Evolutionary conservation across 805 yeast genomes (phyloP), one percentile per base, ranked within the genome.

Genomic region (Candida andamanensis): DNA sequence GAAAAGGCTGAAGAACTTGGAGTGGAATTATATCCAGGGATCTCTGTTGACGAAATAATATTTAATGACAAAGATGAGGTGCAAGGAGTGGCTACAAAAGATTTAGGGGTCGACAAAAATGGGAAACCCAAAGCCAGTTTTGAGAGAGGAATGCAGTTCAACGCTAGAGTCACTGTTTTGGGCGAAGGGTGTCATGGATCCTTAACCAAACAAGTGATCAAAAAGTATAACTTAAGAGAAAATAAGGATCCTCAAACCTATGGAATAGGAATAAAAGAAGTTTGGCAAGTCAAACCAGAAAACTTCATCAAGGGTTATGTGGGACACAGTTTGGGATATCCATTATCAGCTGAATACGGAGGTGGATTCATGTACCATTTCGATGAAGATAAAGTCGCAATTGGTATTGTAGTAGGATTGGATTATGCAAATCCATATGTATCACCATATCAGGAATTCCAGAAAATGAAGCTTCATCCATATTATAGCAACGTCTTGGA

Each of bases 131-230:
- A 80, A 48, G 83, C 74, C 42, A 67, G 75, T n/a, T 92, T 85
- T 57, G 96, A 92, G 58, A 73, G 95, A 43, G 98, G 98, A 16
- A 85, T 92, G 96, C 97, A 86, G 58, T 92, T 92, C 58, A 92
- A 81, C 46, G 85, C 98, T 4, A 76, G 92, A 47, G 68, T 80
- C 38, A 89, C 97, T 0, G 82, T 92, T 12, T 69, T 92, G 19
- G 95, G 95, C 4, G 98, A 92, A 61, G 98, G 98, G n/a, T 92
- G 98, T 54, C 97, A 89, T 58, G 98, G 98, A 0, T 87, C 96
- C 1, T 64, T 92, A 33, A 69, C 89, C 9, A 90, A 92, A 54
- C 74, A 82, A 51, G 80, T 76, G 0, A 80, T 90, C 32, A 63
- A 70, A 33, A 76, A 79, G 46, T 90, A 61, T 58, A 67, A 78